These are phyloP conservation scores for Prunus campanulata DNA, from an alignment of 306 rosid genomes.

Conservation along the genomic window DNA sequence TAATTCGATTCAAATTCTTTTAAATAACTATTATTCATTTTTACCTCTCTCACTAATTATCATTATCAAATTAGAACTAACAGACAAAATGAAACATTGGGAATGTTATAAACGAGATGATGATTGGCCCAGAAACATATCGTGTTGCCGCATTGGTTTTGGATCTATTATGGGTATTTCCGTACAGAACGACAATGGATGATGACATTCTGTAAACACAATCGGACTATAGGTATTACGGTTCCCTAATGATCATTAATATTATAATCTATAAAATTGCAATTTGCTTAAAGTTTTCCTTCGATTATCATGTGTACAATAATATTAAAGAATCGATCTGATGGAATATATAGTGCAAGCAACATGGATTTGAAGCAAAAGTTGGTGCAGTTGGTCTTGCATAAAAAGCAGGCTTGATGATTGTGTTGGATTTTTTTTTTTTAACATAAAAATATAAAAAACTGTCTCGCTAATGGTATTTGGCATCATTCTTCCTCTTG, in stretches of 20 bases:
- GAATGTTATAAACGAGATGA: neutral
- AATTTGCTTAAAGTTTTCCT: neutral
- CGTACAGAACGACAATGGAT: neutral
- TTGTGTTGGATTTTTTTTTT: neutral
- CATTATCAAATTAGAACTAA: neutral
- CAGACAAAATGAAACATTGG: neutral
- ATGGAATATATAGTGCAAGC: neutral
- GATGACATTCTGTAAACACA: slow-evolving; percentile 4
- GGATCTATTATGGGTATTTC: neutral
- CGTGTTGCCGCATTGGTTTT: neutral
- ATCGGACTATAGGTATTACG: neutral
- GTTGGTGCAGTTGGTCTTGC: slow-evolving; percentile 14
- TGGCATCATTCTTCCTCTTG: neutral
- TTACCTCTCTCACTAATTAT: neutral
- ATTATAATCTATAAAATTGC: neutral
- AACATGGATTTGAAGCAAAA: neutral
- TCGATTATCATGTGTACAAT: neutral
- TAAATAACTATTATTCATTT: too few species aligned
- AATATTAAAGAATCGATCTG: neutral
- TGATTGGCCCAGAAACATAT: neutral
- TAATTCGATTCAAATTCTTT: too few species aligned
- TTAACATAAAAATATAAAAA: too few species aligned
- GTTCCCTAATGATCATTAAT: neutral
- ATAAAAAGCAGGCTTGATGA: neutral
- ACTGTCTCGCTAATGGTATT: neutral